Evolutionary conservation across 2,329 filamentous ascomycete genomes (phyloP), one percentile per base, ranked within the genome.

Genomic region (Colletotrichum sp.): DNA sequence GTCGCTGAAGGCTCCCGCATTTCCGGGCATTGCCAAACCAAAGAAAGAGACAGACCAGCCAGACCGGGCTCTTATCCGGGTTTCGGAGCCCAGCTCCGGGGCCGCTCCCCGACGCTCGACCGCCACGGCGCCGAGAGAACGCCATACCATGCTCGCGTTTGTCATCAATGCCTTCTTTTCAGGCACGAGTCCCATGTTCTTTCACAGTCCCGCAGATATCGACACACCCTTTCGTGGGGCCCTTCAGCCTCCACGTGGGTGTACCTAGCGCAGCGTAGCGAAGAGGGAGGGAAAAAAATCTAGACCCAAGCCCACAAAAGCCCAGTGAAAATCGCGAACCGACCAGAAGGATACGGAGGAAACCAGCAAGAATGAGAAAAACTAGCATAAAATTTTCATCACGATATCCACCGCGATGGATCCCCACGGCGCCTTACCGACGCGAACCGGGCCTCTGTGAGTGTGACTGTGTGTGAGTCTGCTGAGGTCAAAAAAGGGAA

Each of bases 401-500:
- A 14, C 6, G n/a, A 56, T 69, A 73, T 43, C 65, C 71, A 73
- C 71, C 21, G 61, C 48, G 71, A 65, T 30, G 48, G 24, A 43
- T 65, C 43, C 61, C 66, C 58, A 30, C 58, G 26, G 26, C 24
- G 55, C n/a, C 43, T 52, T 21, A 58, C 58, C 67, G 36, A 71
- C 24, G 67, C 28, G 56, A 61, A 66, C 16, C 71, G 72, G 32
- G 58, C 21, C 58, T 32, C 8, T 28, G 26, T 32, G 28, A 8
- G 56, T 30, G 56, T n/a, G 28, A 59, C 55, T 58, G 55, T 58
- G 13, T 24, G 26, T 28, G 43, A 52, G n/a, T 36, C 34, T 43
- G 43, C 52, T 71, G 72, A 71, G 52, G 72, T 71, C 72, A 61
- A 61, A 58, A 38, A 36, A 58, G n/a, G n/a, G 34, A 36, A 56